Percentiles rank a stretch among this genome's conserved stretches.
Evolutionary conservation across 1,284 basidiomycete species (phyloP).

Genomic region (Ustilago vetiveriae): DNA sequence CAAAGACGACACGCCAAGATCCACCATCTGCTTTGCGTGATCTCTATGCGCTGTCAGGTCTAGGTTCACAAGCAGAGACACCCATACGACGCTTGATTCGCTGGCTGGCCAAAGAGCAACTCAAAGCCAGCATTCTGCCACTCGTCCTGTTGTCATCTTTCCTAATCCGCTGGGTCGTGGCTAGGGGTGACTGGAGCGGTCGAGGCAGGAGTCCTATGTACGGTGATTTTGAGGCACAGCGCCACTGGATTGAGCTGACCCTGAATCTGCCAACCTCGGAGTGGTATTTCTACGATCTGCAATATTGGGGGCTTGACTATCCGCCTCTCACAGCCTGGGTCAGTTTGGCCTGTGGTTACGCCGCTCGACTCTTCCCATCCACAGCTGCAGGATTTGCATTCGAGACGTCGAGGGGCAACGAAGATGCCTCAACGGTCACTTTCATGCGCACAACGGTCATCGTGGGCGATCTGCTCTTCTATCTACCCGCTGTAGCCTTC

Average conservation of each 20-base stretch:
- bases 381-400: slow-evolving; percentile 72
- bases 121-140: slow-evolving; percentile 23
- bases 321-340: slow-evolving; percentile 84
- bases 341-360: slow-evolving; percentile 40
- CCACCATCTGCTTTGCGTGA: slow-evolving; percentile 24
- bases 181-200: slow-evolving; percentile 70
- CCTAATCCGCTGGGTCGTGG: slow-evolving; percentile 54
- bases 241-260: slow-evolving; percentile 93
- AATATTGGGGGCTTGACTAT: slow-evolving; percentile 85
- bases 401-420: slow-evolving; percentile 79
- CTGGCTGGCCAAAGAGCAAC: slow-evolving; percentile 53
- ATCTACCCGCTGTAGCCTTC: slow-evolving; percentile 74
- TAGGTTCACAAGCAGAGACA: slow-evolving; percentile 43
- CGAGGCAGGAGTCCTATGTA: slow-evolving; percentile 79
- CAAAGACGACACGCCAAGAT: background rate
- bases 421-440: slow-evolving; percentile 72
- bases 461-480: slow-evolving; percentile 76
- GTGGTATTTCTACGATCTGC: slow-evolving; percentile 88
- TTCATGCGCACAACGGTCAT: slow-evolving; percentile 85
- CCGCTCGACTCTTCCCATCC: slow-evolving; percentile 33
- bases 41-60: slow-evolving; percentile 24
- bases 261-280: slow-evolving; percentile 76
- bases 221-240: slow-evolving; percentile 91
- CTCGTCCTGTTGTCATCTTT: slow-evolving; percentile 29
- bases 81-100: slow-evolving; percentile 55